A percentile compares a stretch with the other conserved stretches of the same genome.
phyloP scores from a whole-genome alignment of 2,329 filamentous ascomycete species.

The Cordyceps farinosa region DNA sequence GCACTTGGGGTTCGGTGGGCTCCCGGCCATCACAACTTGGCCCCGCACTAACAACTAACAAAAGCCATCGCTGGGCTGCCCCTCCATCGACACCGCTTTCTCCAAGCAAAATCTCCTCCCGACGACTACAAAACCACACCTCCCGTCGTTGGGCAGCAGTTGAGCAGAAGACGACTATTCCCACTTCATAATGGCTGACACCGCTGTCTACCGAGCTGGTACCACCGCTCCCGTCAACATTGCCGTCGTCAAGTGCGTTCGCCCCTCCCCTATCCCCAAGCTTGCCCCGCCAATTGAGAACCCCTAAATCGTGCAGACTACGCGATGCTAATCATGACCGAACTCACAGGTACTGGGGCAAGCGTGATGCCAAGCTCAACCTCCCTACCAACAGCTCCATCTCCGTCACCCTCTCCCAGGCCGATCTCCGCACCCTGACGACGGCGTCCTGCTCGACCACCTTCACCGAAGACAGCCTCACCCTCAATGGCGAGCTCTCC shows the following conservation, averaged over 20 bases:
- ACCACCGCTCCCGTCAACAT: slow-evolving; percentile 98
- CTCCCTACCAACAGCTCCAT: slow-evolving; percentile 97
- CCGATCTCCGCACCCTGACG: slow-evolving; percentile 90
- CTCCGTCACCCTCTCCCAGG: slow-evolving; percentile 91
- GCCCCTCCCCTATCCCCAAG: not conserved
- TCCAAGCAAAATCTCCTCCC: slow-evolving; percentile 4
- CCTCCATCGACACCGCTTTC: slow-evolving; percentile 17
- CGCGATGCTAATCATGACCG: not conserved
- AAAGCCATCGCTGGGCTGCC: not conserved
- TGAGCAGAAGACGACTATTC: not conserved
- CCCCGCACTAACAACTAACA: not conserved
- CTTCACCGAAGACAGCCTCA: slow-evolving; percentile 68
- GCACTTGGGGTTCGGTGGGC: not conserved
- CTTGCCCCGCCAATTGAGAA: not conserved
- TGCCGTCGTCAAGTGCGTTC: slow-evolving; percentile 82
- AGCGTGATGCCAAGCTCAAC: slow-evolving; percentile 89
- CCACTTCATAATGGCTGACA: slow-evolving; percentile 42
- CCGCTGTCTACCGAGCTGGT: slow-evolving; percentile 78
- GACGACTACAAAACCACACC: not conserved
- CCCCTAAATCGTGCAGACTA: not conserved
- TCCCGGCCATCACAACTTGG: not conserved
- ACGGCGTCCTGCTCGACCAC: slow-evolving; percentile 83
- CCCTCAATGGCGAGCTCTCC: slow-evolving; percentile 78
- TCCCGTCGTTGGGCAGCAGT: slow-evolving; percentile 1
- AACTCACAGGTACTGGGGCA: slow-evolving; percentile 75